Evolutionary conservation across 176 grass and related monocot genomes (phyloP).

Genomic region (Thalia dealbata): DNA sequence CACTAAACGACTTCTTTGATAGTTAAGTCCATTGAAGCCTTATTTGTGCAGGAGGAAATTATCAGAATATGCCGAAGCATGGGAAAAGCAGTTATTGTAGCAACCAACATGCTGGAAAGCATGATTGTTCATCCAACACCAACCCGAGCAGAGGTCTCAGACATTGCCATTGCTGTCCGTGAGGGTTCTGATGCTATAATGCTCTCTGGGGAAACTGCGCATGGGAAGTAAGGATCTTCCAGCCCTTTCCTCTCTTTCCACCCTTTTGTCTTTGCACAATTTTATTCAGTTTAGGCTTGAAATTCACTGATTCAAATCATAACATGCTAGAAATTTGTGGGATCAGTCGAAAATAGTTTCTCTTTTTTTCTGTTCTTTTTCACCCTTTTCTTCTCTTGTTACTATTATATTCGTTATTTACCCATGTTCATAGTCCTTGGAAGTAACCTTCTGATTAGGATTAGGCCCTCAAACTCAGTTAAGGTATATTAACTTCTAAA

Average conservation of each 20-base stretch:
- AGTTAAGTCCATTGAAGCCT: neutral
- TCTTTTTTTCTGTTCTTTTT: neutral
- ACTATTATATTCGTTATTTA: neutral
- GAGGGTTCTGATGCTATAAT: conserved; percentile 96
- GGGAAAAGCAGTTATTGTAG: conserved; percentile 98
- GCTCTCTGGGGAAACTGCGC: conserved; percentile 99
- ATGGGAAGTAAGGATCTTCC: conserved; percentile 71
- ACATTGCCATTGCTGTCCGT: conserved; percentile 97
- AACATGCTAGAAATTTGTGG: neutral
- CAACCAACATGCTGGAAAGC: conserved; percentile 99
- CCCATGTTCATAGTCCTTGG: neutral
- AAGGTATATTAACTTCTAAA: neutral
- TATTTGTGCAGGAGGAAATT: conserved; percentile 74
- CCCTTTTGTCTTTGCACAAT: neutral
- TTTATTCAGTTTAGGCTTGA: neutral
- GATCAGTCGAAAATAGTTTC: neutral
- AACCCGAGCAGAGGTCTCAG: conserved; percentile 92
- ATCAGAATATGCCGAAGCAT: conserved; percentile 96
- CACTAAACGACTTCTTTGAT: neutral
- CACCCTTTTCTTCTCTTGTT: neutral
- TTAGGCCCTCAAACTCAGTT: neutral
- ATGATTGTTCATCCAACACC: conserved; percentile 99
- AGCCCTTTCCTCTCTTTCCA: neutral
- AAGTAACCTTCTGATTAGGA: neutral
- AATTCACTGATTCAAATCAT: neutral